These are phyloP conservation scores for Leucoagaricus sp. DNA, from an alignment of 1,284 basidiomycete species.

Conservation along the genomic window DNA sequence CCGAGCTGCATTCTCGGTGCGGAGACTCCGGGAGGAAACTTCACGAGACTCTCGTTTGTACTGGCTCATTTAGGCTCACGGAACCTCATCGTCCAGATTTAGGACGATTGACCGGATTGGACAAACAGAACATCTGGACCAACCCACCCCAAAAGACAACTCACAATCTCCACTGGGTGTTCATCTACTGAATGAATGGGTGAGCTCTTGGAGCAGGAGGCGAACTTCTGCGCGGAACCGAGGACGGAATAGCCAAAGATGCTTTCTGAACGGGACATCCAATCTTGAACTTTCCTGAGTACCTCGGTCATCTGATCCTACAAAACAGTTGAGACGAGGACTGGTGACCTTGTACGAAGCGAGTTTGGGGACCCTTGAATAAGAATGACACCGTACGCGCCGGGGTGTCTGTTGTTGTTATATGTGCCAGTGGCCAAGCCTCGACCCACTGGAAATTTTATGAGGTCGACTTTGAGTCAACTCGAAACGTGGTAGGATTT, in stretches of 20 bases:
- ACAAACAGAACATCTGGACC: neutral
- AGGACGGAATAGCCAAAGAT: neutral
- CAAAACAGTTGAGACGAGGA: neutral
- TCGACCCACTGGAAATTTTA: neutral
- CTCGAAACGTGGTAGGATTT: neutral
- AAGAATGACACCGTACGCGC: neutral
- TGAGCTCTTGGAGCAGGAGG: neutral
- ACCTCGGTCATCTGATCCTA: constrained; percentile 6
- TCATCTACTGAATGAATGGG: neutral
- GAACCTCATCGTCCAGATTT: neutral
- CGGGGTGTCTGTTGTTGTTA: neutral
- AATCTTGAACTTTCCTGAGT: neutral
- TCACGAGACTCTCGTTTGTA: neutral
- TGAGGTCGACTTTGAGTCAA: neutral
- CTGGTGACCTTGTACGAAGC: neutral
- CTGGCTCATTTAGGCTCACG: neutral
- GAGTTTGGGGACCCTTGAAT: neutral
- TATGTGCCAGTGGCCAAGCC: neutral
- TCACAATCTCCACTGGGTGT: neutral
- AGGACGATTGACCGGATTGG: neutral
- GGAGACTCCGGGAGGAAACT: no score
- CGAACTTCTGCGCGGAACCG: constrained; percentile 7
- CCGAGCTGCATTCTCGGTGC: no score
- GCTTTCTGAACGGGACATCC: neutral
- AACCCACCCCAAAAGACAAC: neutral